These are phyloP conservation scores for Cutaneotrichosporon mucoides DNA, from an alignment of 1,284 basidiomycete genomes.

Conservation along the genomic window DNA sequence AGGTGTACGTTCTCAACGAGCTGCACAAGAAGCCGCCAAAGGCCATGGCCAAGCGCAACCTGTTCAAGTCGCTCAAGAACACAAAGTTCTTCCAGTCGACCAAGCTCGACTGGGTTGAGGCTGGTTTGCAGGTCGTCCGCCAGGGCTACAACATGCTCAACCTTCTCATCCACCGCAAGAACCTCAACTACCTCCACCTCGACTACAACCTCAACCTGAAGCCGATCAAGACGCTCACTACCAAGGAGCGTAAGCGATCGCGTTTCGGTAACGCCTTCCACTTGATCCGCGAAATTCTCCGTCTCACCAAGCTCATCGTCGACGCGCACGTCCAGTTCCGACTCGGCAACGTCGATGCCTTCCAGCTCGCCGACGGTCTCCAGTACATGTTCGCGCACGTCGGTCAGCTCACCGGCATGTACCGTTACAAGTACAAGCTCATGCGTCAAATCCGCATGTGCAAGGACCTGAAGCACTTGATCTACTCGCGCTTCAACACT, in stretches of 20 bases:
- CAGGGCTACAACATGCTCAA: constrained; percentile 99
- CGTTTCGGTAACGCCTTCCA: constrained; percentile 99
- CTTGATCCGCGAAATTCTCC: constrained; percentile 92
- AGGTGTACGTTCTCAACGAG: constrained; percentile 93
- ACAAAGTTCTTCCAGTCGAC: constrained; percentile 99
- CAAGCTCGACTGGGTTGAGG: constrained; percentile 97
- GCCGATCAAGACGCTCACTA: constrained; percentile 98
- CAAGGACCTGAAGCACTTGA: constrained; percentile 97
- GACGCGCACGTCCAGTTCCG: constrained; percentile 99
- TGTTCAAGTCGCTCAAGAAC: constrained; percentile 92
- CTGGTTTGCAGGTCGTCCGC: constrained; percentile 94
- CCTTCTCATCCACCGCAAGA: constrained; percentile 98
- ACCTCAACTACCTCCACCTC: constrained; percentile 75
- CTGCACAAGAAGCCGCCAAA: constrained; percentile 84
- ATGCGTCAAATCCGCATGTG: constrained; percentile 99
- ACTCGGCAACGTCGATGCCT: constrained; percentile 96
- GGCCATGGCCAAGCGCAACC: constrained; percentile 95
- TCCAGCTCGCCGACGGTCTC: constrained; percentile 96
- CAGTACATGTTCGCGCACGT: constrained; percentile 99
- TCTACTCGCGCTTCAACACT: constrained; percentile 78
- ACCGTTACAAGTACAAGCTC: constrained; percentile 91
- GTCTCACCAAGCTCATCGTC: constrained; percentile 96
- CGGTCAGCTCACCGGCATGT: constrained; percentile 98
- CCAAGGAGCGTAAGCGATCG: constrained; percentile 99
- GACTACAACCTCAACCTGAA: constrained; percentile 59